Evolutionary conservation across 1,284 basidiomycete genomes (phyloP).

Genomic region (Cutaneotrichosporon mucoides): DNA sequence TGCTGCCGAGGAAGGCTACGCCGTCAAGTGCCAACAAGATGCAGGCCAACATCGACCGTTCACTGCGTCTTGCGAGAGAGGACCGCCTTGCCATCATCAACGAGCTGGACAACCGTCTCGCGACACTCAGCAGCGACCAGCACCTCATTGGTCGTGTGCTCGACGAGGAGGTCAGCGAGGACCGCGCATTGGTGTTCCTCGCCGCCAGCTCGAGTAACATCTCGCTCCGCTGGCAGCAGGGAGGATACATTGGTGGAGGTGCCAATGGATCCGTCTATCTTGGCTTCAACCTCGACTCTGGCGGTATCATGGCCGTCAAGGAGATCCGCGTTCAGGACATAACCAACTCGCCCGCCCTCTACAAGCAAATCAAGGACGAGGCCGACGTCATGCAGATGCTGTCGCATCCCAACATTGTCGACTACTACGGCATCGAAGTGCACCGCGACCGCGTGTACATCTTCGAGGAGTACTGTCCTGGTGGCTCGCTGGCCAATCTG

Average conservation of each 20-base stretch:
- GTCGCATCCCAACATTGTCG: slow-evolving; percentile 95
- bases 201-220: slow-evolving; percentile 92
- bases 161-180: slow-evolving; percentile 84
- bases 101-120: slow-evolving; percentile 60
- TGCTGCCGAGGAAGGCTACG: slow-evolving; percentile 31
- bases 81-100: slow-evolving; percentile 60
- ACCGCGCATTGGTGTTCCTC: slow-evolving; percentile 83
- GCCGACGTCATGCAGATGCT: slow-evolving; percentile 98
- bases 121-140: slow-evolving; percentile 62
- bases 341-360: slow-evolving; percentile 71
- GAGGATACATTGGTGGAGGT: slow-evolving; percentile 93
- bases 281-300: slow-evolving; percentile 94
- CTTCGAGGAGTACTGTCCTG: slow-evolving; percentile 98
- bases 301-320: slow-evolving; percentile 98
- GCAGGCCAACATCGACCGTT: slow-evolving; percentile 53
- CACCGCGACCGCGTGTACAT: slow-evolving; percentile 99
- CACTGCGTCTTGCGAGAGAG: slow-evolving; percentile 69
- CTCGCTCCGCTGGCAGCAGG: slow-evolving; percentile 97
- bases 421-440: slow-evolving; percentile 97
- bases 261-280: slow-evolving; percentile 98
- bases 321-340: slow-evolving; percentile 98
- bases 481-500: slow-evolving; percentile 84
- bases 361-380: slow-evolving; percentile 95
- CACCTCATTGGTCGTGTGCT: slow-evolving; percentile 80
- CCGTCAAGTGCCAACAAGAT: slow-evolving; percentile 27